Base-by-base conservation (phyloP, 371 early-diverging fungal species). In the Rhizopus arrhizus region DNA sequence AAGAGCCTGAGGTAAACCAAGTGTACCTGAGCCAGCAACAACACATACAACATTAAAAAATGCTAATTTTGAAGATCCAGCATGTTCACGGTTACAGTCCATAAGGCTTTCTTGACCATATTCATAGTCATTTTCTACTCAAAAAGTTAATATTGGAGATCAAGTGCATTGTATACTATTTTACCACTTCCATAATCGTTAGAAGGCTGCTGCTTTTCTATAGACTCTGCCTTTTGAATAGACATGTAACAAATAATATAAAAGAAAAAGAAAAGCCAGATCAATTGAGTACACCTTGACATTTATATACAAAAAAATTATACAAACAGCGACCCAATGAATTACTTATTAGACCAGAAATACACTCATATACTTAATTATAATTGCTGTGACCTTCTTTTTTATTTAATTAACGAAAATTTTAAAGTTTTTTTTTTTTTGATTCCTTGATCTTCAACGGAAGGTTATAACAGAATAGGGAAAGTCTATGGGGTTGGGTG, bases 21-120 rank as follows among this genome's bases (percentile, higher is more conserved):
- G 78, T 12, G 92, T 85, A 34, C 95, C 95, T 5, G 91, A 89
- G 35, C 95, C 95, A 5, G 92, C 91, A 22, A 91, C 83, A 8
- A 93, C 89, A 74, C 92, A 78, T 2, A 67, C 68, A 4, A 67
- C 40, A 9, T 67, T 67, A 28, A 62, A 67, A 50, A 90, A 91
- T 9, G 68, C 68, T 29, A 67, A 28, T 15, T 47, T 55, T 5
- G 63, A 59, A 29, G 68, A 59, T 12, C 68, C 68, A 46, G 63
- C 68, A 40, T 62, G 33, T 43, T 67, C 68, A 46, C 68, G 62
- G 32, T 62, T 62, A 34, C 62, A 46, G 28, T 67, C 68, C 32
- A 62, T 40, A 4, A 62, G 49, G 15, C 49, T 48, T 46, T 61
- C 58, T 43, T 56, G 47, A 9, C 46, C 62, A 34, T 61, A 56